Evolutionary conservation across 1,284 basidiomycete species (phyloP).

Genomic region (Amylostereum areolatum): DNA sequence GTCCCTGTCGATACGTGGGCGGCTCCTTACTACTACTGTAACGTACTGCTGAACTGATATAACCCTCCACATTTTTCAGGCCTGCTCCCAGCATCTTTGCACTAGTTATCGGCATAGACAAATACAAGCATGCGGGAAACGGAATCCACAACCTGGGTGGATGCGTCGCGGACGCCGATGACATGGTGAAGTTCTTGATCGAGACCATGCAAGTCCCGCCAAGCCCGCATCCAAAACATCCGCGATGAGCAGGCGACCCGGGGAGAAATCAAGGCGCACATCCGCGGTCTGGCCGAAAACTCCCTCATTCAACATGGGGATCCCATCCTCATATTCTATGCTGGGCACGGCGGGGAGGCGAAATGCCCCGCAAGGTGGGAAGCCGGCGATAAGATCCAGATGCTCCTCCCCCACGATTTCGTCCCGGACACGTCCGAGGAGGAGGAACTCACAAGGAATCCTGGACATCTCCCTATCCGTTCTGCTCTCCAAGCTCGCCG

Average conservation of each 20-base stretch:
- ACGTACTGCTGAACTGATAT: too few species aligned
- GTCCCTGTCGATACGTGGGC: too few species aligned
- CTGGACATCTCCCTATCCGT: neutral
- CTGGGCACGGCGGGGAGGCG: neutral
- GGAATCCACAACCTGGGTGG: neutral
- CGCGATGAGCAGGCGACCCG: neutral
- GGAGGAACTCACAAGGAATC: neutral
- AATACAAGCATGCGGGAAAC: neutral
- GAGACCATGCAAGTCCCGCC: neutral
- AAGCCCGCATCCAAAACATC: neutral
- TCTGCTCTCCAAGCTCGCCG: neutral
- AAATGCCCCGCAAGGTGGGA: neutral
- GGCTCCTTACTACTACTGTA: too few species aligned
- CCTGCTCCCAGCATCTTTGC: neutral
- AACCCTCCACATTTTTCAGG: too few species aligned
- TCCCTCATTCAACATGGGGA: neutral
- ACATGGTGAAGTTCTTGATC: neutral
- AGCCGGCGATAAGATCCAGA: neutral
- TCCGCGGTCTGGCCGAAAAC: neutral
- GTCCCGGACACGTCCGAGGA: neutral
- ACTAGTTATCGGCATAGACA: neutral
- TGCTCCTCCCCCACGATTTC: neutral
- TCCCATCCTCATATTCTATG: conserved; percentile 1
- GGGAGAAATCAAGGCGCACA: neutral
- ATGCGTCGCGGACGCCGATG: neutral